Evolutionary conservation across 2,329 filamentous ascomycete genomes (phyloP), one percentile per base, ranked within the genome.

Genomic region (Xylariales sp.): DNA sequence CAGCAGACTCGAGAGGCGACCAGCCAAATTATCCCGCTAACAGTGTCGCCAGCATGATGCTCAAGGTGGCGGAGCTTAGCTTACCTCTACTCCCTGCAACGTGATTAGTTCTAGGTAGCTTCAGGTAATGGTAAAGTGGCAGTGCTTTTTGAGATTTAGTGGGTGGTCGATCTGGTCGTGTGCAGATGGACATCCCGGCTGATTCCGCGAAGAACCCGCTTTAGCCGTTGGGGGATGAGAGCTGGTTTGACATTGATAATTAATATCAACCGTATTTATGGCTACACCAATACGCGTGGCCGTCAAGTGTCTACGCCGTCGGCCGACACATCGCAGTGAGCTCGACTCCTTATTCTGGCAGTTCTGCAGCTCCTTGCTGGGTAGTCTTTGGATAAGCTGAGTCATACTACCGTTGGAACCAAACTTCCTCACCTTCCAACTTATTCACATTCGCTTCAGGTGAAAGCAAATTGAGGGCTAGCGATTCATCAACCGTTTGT

Each of bases 41-140:
- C 52, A 41, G 18, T 55, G 18, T 32, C 54, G 48, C 54, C n/a
- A 23, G 62, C 46, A 55, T 53, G 39, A 12, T 41, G 36, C 59
- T 39, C 23, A 36, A 46, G 30, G 65, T 67, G 65, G 65, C 65
- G 60, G 60, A 67, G 65, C 49, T 59, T n/a, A 16, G 36, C 53
- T 55, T 48, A 48, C 10, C 53, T 16, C 30, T 32, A 28, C 32
- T 48, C 18, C 30, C 32, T 55, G 43, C 16, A 49, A 18, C 53
- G 3, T 63, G 52, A 14, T 48, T 54, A 34, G 59, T n/a, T 10
- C 18, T 16, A n/a, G n/a, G n/a, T n/a, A 46, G 45, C 53, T 23
- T n/a, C 14, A 18, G 36, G 48, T 56, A 39, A 8, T 23, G 23
- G 23, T 23, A 45, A 45, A 18, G 54, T 45, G 54, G 54, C 54